Conservation (phyloP, 2,329 filamentous ascomycete genomes). For the Colletotrichum sidae region DNA sequence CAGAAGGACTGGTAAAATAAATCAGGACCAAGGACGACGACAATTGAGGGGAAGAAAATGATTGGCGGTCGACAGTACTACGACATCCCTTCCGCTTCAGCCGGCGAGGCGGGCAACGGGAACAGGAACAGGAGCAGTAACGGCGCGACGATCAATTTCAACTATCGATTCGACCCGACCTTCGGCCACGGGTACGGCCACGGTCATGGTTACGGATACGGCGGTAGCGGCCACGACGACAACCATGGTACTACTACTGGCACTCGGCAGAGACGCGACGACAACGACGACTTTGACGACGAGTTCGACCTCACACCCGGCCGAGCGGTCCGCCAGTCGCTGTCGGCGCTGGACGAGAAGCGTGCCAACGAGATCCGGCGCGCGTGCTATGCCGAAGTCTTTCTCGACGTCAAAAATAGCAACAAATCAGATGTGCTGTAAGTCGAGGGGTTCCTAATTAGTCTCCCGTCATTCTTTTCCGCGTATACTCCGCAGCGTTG, state of each 20-base stretch:
- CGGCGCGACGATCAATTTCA: neutral
- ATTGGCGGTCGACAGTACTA: constrained; percentile 33
- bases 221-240: constrained; percentile 15
- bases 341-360: constrained; percentile 39
- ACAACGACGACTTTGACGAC: neutral
- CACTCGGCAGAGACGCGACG: neutral
- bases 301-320: constrained; percentile 1
- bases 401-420: constrained; percentile 39
- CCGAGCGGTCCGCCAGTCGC: constrained; percentile 34
- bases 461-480: neutral
- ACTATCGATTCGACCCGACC: constrained; percentile 31
- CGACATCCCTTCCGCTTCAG: constrained; percentile 18
- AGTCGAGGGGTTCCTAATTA: constrained; percentile 30
- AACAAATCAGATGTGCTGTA: constrained; percentile 41
- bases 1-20: too few species aligned
- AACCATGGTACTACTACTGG: constrained; percentile 11
- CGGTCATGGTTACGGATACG: constrained; percentile 5
- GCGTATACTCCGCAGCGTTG: too few species aligned
- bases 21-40: neutral
- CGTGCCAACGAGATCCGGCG: constrained; percentile 37
- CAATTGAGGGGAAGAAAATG: constrained; percentile 7
- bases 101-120: constrained; percentile 9
- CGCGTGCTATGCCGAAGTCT: constrained; percentile 35
- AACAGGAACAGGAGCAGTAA: constrained; percentile 7
- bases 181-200: constrained; percentile 19